Base-by-base conservation (phyloP, 768 basidiomycete genomes). In the Kwoniella newhampshirensis region DNA sequence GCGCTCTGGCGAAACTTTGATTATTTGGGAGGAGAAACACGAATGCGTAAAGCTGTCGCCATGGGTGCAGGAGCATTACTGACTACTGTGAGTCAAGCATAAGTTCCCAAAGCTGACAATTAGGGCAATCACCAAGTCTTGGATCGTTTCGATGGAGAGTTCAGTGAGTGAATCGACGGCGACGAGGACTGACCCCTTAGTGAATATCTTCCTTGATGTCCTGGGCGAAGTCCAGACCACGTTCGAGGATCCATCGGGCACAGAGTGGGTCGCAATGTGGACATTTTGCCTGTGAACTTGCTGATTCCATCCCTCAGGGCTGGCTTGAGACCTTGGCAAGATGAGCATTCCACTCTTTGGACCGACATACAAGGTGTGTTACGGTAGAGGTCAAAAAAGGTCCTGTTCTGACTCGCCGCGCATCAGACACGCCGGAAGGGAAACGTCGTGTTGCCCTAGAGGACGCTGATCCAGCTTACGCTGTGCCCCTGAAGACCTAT, bases 1-100 rank as follows among this genome's bases (percentile, higher is more conserved):
- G 75, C 71, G 4, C 60, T 74, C 39, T 76, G 75, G 75, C 52
- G 73, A 43, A 71, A 71, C 32, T 76, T 74, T 51, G 75, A 76
- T 51, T 76, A 76, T 61, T 68, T 73, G 4, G 69, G 62, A 5
- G n/a, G 32, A 6, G 75, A 70, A 27, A 61, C 73, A 3, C 51
- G 68, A n/a, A 59, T 62, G 47, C 57, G 73, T 35, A 76, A 74
- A 55, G 66, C 67, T 5, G 67, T 76, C 15, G 75, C 73, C 1
- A 73, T 76, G 70, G 75, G 67, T n/a, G 70, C 70, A 20, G 75
- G 65, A 13, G 54, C 58, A 11, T 42, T 76, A 28, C 51, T 76
- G 30, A 66, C 70, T 25, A 74, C 63, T 32, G 70, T 70, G 30
- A 61, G 69, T 66, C 36, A 17, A 20, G 4, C 23, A 21, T 32